These are phyloP conservation scores for Penicillium hordei DNA, from an alignment of 2,329 filamentous ascomycete genomes.

Conservation along the genomic window DNA sequence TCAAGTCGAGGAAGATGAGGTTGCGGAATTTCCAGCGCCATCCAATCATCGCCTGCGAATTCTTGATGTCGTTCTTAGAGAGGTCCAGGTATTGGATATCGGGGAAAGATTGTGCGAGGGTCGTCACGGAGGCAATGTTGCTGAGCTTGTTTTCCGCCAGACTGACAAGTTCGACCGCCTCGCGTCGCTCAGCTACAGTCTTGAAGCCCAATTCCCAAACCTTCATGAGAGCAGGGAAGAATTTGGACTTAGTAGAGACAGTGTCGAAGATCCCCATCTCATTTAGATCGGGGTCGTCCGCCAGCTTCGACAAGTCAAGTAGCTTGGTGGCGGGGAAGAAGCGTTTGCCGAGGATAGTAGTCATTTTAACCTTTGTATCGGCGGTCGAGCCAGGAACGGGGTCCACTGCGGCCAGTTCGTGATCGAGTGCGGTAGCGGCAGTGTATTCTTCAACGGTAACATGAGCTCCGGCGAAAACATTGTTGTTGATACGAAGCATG, in stretches of 20 bases:
- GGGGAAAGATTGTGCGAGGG: conserved; percentile 75
- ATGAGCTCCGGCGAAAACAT: conserved; percentile 64
- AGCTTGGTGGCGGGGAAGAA: conserved; percentile 73
- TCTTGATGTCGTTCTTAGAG: conserved; percentile 75
- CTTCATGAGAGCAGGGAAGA: conserved; percentile 88
- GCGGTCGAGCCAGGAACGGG: conserved; percentile 49
- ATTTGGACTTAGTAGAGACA: conserved; percentile 72
- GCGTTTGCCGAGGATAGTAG: conserved; percentile 68
- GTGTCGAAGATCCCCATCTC: conserved; percentile 73
- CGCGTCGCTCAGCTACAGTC: conserved; percentile 67
- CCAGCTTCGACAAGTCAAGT: conserved; percentile 77
- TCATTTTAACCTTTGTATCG: conserved; percentile 68
- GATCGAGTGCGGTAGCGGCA: conserved; percentile 23
- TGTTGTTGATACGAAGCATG: conserved; percentile 67
- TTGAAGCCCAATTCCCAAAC: conserved; percentile 79
- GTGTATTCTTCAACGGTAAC: conserved; percentile 57
- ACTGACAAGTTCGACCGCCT: conserved; percentile 77
- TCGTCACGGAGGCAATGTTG: conserved; percentile 69
- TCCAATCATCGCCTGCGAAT: conserved; percentile 64
- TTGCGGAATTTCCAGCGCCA: conserved; percentile 79
- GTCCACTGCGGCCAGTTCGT: conserved; percentile 28
- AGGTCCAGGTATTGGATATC: conserved; percentile 86
- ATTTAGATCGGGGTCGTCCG: conserved; percentile 68
- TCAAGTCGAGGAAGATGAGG: conserved; percentile 77
- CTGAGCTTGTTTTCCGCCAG: conserved; percentile 77